Base-by-base conservation (phyloP, 257 asterid species). In the Fraxinus cuspidata region DNA sequence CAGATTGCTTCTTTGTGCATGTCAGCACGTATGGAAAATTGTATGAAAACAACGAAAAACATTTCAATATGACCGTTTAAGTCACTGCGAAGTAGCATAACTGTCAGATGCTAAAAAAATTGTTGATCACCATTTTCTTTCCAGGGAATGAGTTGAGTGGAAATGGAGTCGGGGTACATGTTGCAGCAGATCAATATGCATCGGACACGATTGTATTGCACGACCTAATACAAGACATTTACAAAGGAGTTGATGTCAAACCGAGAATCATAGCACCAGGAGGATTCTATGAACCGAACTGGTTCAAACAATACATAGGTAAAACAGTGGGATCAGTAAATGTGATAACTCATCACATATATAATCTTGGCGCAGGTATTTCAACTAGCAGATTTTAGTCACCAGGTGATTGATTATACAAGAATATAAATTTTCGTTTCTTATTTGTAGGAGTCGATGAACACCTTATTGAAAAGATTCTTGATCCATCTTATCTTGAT, bases 311-410 rank as follows among this genome's bases (percentile, higher is more conserved):
- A 28, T 85, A 80, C 74, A 15, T 92, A 38, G 65, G 5, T 51
- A 83, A 79, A 23, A 74, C 96, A 2, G 28, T 35, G 29, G 81
- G 78, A 7, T 71, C 90, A 16, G 58, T 91, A 5, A 73, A 91
- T 51, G 91, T 58, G 35, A 44, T 87, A 37, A 88, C 91, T 18
- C 97, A 89, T 73, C 96, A 92, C 77, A 89, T 91, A 71, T 92
- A 92, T 75, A 92, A 91, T 80, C 90, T 92, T 0, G 97, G 97
- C 49, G 80, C 95, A 84, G 97, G 97, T 91, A 83, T 5, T 71
- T 66, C 6, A 60, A 28, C 29, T 0, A 68, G 72, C 70, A 42
- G 51, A 19, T n/a, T 63, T 72, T 21, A 32, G 12, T 38, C 31
- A 51, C 12, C 12, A 25, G n/a, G 2, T 38, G 44, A 38, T 3